These are phyloP conservation scores for Leccinum boreale DNA, from an alignment of 768 basidiomycete species.

Conservation along the genomic window DNA sequence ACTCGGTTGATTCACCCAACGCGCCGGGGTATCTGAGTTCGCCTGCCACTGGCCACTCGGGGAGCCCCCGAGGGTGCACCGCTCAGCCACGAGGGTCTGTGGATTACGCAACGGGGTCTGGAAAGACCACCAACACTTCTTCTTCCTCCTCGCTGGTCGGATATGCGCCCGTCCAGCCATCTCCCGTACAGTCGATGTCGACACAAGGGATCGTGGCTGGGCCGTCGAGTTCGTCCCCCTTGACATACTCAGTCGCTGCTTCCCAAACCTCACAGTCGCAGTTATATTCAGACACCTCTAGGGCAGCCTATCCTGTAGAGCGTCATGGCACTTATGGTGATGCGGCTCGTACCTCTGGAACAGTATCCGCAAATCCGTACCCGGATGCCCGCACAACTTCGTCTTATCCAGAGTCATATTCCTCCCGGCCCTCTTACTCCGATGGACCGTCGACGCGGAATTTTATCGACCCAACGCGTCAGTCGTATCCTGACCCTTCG, in stretches of 20 bases:
- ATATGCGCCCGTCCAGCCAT: conserved; percentile 18
- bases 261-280: conserved; percentile 24
- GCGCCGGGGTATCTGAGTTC: conserved; percentile 46
- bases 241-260: conserved; percentile 20
- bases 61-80: conserved; percentile 43
- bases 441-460: conserved; percentile 25
- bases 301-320: conserved; percentile 20
- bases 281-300: conserved; percentile 24
- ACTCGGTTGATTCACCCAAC: conserved; percentile 46
- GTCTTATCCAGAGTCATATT: conserved; percentile 25
- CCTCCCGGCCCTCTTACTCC: conserved; percentile 24
- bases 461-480: conserved; percentile 19
- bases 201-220: conserved; percentile 16
- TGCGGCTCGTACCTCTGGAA: conserved; percentile 14
- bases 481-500: conserved; percentile 25
- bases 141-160: conserved; percentile 28
- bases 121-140: conserved; percentile 16
- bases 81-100: conserved; percentile 25
- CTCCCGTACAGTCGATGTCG: conserved; percentile 24
- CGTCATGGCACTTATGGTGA: conserved; percentile 23
- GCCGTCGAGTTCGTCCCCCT: conserved; percentile 23
- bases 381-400: conserved; percentile 21
- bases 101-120: conserved; percentile 22
- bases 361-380: conserved; percentile 27
- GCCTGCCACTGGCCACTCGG: conserved; percentile 55